Percentiles rank a stretch among this genome's conserved stretches.
These are phyloP conservation scores for Rhodocollybia butyracea DNA, from an alignment of 768 basidiomycete genomes.

Conservation along the genomic window DNA sequence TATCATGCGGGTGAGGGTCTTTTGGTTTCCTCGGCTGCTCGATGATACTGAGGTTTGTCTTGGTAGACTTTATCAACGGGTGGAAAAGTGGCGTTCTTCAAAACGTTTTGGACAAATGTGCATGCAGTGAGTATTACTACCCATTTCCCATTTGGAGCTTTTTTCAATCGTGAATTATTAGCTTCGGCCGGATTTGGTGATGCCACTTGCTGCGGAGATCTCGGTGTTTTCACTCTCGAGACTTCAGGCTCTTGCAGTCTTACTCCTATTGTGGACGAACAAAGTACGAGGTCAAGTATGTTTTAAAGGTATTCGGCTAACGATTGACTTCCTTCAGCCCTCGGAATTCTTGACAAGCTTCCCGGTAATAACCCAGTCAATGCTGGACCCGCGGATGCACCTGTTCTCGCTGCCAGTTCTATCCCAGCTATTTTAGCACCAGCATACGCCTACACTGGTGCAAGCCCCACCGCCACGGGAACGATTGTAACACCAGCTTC, in stretches of 20 bases:
- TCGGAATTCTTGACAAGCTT: constrained; percentile 42
- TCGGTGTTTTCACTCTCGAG: constrained; percentile 42
- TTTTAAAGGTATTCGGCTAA: background rate
- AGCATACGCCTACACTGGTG: constrained; percentile 44
- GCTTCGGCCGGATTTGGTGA: constrained; percentile 11
- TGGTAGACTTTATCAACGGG: constrained; percentile 54
- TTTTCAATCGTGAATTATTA: background rate
- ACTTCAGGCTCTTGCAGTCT: constrained; percentile 40
- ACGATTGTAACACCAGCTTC: constrained; percentile 19
- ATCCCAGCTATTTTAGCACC: constrained; percentile 39
- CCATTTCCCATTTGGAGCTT: background rate
- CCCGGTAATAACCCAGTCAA: constrained; percentile 56
- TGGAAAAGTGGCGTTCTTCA: constrained; percentile 58
- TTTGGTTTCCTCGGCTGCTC: background rate
- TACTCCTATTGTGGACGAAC: constrained; percentile 45
- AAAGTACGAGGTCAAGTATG: constrained; percentile 27
- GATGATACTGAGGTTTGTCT: background rate
- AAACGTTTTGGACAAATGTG: constrained; percentile 50
- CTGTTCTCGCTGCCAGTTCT: constrained; percentile 28
- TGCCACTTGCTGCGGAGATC: constrained; percentile 42
- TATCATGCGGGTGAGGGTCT: constrained; percentile 54
- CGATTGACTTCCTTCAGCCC: constrained; percentile 27
- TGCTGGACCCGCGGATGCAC: constrained; percentile 29
- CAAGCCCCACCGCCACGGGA: constrained; percentile 35
- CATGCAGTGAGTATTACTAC: constrained; percentile 29